Evolutionary conservation across 768 basidiomycete genomes (phyloP).

Genomic region (Tricholoma saponaceum): DNA sequence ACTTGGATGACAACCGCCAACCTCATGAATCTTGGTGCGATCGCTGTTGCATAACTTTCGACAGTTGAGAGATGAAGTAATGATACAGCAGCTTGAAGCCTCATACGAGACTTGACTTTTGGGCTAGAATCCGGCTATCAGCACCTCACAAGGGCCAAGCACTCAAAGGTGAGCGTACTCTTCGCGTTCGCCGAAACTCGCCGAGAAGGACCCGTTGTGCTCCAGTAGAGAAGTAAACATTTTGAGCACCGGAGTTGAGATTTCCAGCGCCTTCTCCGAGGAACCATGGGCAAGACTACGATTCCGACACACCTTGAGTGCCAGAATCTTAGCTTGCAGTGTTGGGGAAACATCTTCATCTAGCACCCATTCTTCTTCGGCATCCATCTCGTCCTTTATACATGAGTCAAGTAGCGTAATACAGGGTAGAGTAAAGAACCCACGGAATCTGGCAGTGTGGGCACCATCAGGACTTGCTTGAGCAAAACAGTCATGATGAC

Average conservation of each 20-base stretch:
- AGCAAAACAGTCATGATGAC: conserved; percentile 67
- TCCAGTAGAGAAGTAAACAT: conserved; percentile 72
- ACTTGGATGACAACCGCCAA: conserved; percentile 80
- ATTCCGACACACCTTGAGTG: conserved; percentile 79
- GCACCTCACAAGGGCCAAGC: background rate
- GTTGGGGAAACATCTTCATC: conserved; percentile 56
- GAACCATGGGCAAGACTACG: conserved; percentile 68
- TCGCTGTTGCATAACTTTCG: conserved; percentile 49
- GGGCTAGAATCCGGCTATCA: conserved; percentile 33
- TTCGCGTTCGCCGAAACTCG: conserved; percentile 30
- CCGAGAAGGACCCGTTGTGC: conserved; percentile 58
- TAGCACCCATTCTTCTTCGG: conserved; percentile 72
- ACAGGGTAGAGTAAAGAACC: conserved; percentile 17
- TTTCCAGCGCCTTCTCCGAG: conserved; percentile 55
- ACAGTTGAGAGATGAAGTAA: conserved; percentile 73
- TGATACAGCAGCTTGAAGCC: conserved; percentile 78
- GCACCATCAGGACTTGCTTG: conserved; percentile 65
- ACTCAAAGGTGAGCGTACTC: conserved; percentile 33
- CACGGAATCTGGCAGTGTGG: conserved; percentile 43
- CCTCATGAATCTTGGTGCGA: conserved; percentile 59
- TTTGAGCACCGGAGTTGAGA: conserved; percentile 72
- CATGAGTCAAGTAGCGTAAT: conserved; percentile 3
- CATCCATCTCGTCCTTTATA: conserved; percentile 55
- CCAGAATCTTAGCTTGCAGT: conserved; percentile 66
- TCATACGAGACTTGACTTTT: conserved; percentile 68